Base-by-base conservation (phyloP, 2,329 filamentous ascomycete genomes). In the Penicillium sp. region DNA sequence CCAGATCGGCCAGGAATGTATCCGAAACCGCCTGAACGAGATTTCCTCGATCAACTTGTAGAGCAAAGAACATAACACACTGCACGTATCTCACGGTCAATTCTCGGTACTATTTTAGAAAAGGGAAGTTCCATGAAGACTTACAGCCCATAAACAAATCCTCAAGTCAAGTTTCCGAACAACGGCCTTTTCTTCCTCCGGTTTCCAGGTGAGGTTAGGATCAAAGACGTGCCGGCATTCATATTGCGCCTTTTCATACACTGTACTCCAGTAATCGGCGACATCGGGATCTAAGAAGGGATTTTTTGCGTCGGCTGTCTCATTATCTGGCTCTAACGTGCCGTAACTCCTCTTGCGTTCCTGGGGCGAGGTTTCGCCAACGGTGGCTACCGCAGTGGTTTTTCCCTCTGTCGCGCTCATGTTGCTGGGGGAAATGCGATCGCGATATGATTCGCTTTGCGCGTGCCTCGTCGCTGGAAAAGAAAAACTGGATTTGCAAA, bases 41-140 rank as follows among this genome's bases (percentile, higher is more conserved):
- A 62, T 87, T 87, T 28, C 82, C 82, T 37, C 84, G 75, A 63
- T 86, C 83, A 3, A 86, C 71, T 62, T 86, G 81, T 2, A 86
- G 71, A 0, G 79, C 82, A 48, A 85, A 83, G 68, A 86, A 86
- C 81, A 83, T 83, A 33, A 83, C 65, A 51, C 80, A 45, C 42
- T 45, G 40, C 10, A 3, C 13, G n/a, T 5, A 5, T 82, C 65
- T 23, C 18, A 23, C 14, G 14, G 13, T 49, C 11, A 42, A 31
- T 47, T 11, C 9, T 18, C 4, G 18, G 1, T 4, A 3, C 7
- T 31, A 7, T 5, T 2, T 24, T 1, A 58, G 56, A n/a, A n/a
- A n/a, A n/a, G n/a, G n/a, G n/a, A n/a, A n/a, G n/a, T n/a, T n/a
- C n/a, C n/a, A n/a, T 42, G 37, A 45, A 54, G 57, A 54, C 36